Evolutionary conservation across 2,329 filamentous ascomycete species (phyloP), one percentile per base, ranked within the genome.

Genomic region (Diplodia seriata): DNA sequence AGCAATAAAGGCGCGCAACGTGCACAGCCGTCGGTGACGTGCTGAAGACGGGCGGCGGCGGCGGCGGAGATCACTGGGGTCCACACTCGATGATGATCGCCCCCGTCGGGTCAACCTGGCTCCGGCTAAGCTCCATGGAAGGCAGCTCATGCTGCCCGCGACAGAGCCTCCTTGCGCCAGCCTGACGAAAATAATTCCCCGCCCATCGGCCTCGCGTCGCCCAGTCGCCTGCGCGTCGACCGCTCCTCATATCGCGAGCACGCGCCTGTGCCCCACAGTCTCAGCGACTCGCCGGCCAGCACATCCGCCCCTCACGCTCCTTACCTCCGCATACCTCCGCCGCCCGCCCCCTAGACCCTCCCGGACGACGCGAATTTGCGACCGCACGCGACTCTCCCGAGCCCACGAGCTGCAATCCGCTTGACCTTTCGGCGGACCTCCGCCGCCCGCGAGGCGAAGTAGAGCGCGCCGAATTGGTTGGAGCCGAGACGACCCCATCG

Each of bases 271-370:
- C 65, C 15, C 53, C 65, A 33, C 47, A 43, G 23, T 49, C 23
- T 53, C 66, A 43, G 66, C 31, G 33, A 40, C 66, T 40, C 29
- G 38, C 43, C 66, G 57, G 43, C 59, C 43, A 63, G 50, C 43
- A 51, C 43, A 50, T 68, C 67, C 67, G 61, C 67, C 61, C 61
- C 67, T 70, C 18, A 73, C 68, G 59, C 59, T 63, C 53, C 64
- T 68, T 20, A 75, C 71, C 15, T 69, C 69, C 29, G 51, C 57
- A 8, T 63, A 71, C 73, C 62, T 75, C 59, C 59, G 59, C 59
- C 59, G 59, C 75, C 9, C 62, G 70, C 63, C 74, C 73, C 51
- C 76, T 66, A 64, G 31, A 43, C 31, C 29, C 61, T 43, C 20
- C 50, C 62, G 50, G 8, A 38, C 15, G 3, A 23, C 62, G 40